Evolutionary conservation across 805 yeast genomes (phyloP).

Genomic region (Spathaspora hagerdaliae): DNA sequence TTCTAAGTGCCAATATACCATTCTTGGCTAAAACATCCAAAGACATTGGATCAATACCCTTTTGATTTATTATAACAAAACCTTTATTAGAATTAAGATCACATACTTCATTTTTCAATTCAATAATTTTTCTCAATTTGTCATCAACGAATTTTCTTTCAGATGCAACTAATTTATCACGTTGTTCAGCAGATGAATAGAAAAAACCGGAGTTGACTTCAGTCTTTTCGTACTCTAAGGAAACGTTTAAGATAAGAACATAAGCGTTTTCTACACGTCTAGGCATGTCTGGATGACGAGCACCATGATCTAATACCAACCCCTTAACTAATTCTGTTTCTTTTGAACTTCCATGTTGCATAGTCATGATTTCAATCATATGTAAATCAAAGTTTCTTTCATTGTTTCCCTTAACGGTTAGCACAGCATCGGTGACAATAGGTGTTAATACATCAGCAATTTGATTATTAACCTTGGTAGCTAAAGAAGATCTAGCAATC

Average conservation of each 20-base stretch:
- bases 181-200: conserved; percentile 92
- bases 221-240: conserved; percentile 94
- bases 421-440: conserved; percentile 93
- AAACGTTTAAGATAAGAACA: conserved; percentile 85
- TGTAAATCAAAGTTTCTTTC: conserved; percentile 73
- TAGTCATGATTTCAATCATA: conserved; percentile 97
- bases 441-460: conserved; percentile 82
- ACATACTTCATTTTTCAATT: conserved; percentile 89
- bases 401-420: conserved; percentile 56
- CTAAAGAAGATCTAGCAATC: conserved; percentile 84
- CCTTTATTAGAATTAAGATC: conserved; percentile 67
- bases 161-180: conserved; percentile 88
- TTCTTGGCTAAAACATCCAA: conserved; percentile 90
- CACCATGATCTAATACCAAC: conserved; percentile 95
- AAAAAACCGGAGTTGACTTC: conserved; percentile 96
- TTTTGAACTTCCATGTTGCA: conserved; percentile 87
- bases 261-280: conserved; percentile 76
- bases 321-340: conserved; percentile 85
- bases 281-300: conserved; percentile 99
- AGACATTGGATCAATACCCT: conserved; percentile 98
- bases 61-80: conserved; percentile 93
- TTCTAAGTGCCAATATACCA: conserved; percentile 88
- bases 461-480: conserved; percentile 80
- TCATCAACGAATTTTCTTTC: conserved; percentile 95
- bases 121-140: conserved; percentile 85